Evolutionary conservation across 2,329 filamentous ascomycete species (phyloP).

Genomic region (Onygenales sp.): DNA sequence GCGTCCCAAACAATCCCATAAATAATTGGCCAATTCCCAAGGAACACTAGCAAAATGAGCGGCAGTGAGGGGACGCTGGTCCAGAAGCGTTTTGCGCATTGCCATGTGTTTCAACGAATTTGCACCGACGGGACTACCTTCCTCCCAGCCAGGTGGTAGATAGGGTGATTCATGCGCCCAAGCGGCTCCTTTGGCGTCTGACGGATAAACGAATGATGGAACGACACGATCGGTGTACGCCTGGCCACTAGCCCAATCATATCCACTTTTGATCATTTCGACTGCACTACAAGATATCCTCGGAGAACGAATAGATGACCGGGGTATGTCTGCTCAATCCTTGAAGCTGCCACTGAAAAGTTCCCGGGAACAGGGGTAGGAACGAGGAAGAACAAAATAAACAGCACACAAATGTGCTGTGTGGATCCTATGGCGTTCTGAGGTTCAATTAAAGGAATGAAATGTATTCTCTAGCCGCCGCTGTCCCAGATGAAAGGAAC

Average conservation of each 20-base stretch:
- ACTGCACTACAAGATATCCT: too few species aligned
- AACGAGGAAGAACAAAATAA: too few species aligned
- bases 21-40: conserved; percentile 28
- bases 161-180: conserved; percentile 33
- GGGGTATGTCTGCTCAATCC: too few species aligned
- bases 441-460: not conserved
- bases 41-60: conserved; percentile 29
- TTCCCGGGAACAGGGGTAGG: too few species aligned
- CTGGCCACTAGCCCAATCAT: conserved; percentile 13
- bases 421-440: not conserved
- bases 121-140: conserved; percentile 17
- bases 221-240: conserved; percentile 11
- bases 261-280: conserved; percentile 6
- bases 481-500: not conserved
- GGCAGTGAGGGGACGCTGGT: conserved; percentile 27
- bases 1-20: conserved; percentile 29
- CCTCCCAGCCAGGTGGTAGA: conserved; percentile 19
- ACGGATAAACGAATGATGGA: conserved; percentile 4
- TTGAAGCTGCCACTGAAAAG: too few species aligned
- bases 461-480: not conserved
- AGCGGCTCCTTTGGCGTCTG: conserved; percentile 16
- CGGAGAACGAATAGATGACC: too few species aligned
- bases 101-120: conserved; percentile 26
- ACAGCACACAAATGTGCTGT: too few species aligned
- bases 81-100: conserved; percentile 21